A percentile compares a stretch with the other conserved stretches of the same genome.
Evolutionary conservation across 805 yeast genomes (phyloP).

Genomic region (Ogataea methanolica): DNA sequence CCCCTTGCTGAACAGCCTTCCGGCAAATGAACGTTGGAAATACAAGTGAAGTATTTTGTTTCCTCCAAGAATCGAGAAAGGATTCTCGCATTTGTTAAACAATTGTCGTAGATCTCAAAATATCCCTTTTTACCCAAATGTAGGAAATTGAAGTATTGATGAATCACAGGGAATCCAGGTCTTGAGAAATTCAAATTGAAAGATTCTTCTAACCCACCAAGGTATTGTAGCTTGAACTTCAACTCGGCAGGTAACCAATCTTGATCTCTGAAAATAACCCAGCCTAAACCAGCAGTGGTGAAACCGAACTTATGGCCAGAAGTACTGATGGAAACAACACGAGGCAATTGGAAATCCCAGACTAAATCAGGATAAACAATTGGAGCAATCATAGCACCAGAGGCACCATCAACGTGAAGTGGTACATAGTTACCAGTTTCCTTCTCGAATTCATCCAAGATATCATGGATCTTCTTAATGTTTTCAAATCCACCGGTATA

Average conservation of each 20-base stretch:
- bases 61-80: slow-evolving; percentile 58
- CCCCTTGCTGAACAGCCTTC: slow-evolving; percentile 32
- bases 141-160: slow-evolving; percentile 80
- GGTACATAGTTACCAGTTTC: slow-evolving; percentile 67
- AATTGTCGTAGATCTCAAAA: slow-evolving; percentile 51
- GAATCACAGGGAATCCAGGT: slow-evolving; percentile 87
- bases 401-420: slow-evolving; percentile 92
- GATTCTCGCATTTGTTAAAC: slow-evolving; percentile 71
- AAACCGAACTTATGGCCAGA: slow-evolving; percentile 94
- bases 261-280: slow-evolving; percentile 79
- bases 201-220: slow-evolving; percentile 87
- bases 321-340: slow-evolving; percentile 82
- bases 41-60: slow-evolving; percentile 61
- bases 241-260: slow-evolving; percentile 63
- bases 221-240: slow-evolving; percentile 72
- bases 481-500: slow-evolving; percentile 91
- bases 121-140: slow-evolving; percentile 72
- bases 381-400: slow-evolving; percentile 88
- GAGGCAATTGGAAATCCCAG: slow-evolving; percentile 78
- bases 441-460: slow-evolving; percentile 65
- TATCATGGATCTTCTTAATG: slow-evolving; percentile 53
- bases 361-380: slow-evolving; percentile 66
- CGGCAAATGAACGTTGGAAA: slow-evolving; percentile 73
- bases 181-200: slow-evolving; percentile 85
- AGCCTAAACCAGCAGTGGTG: slow-evolving; percentile 87